phyloP scores from a whole-genome alignment of 2,329 filamentous ascomycete genomes.

The Microdochium bolleyi region DNA sequence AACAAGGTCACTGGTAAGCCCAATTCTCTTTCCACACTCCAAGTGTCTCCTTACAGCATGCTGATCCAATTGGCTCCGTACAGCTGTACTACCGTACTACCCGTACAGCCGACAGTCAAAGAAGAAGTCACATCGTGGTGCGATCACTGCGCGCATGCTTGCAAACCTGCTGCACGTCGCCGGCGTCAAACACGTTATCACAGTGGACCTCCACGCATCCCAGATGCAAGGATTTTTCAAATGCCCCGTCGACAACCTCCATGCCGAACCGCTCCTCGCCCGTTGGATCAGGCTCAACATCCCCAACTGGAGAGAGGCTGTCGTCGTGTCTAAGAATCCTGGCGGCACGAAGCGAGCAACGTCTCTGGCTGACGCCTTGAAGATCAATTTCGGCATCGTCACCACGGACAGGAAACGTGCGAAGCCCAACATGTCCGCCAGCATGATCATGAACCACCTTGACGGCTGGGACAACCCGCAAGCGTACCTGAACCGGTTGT shows the following conservation, averaged over 20 bases:
- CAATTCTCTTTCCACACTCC: slow-evolving; percentile 1
- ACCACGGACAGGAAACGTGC: slow-evolving; percentile 70
- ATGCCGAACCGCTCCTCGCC: slow-evolving; percentile 90
- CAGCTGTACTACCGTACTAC: slow-evolving; percentile 88
- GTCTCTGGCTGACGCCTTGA: slow-evolving; percentile 87
- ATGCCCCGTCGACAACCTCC: slow-evolving; percentile 94
- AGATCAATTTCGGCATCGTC: slow-evolving; percentile 96
- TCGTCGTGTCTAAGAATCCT: slow-evolving; percentile 97
- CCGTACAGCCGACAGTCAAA: slow-evolving; percentile 99
- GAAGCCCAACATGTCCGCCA: slow-evolving; percentile 61
- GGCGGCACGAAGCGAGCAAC: slow-evolving; percentile 96
- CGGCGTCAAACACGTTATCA: slow-evolving; percentile 95
- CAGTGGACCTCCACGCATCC: slow-evolving; percentile 90
- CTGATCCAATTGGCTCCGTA: slow-evolving; percentile 1
- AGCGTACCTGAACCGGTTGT: slow-evolving; percentile 11
- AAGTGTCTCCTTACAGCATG: slow-evolving; percentile 4
- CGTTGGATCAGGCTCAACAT: slow-evolving; percentile 93
- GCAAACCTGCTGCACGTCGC: slow-evolving; percentile 90
- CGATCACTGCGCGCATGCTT: slow-evolving; percentile 94
- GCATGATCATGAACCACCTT: slow-evolving; percentile 65
- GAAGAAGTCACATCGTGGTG: slow-evolving; percentile 94
- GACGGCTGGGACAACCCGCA: slow-evolving; percentile 36
- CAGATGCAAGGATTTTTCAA: slow-evolving; percentile 99
- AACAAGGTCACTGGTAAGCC: slow-evolving; percentile 87
- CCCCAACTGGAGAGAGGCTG: slow-evolving; percentile 77